phyloP scores from a whole-genome alignment of 805 yeast species.

The Yarrowia osloensis region DNA sequence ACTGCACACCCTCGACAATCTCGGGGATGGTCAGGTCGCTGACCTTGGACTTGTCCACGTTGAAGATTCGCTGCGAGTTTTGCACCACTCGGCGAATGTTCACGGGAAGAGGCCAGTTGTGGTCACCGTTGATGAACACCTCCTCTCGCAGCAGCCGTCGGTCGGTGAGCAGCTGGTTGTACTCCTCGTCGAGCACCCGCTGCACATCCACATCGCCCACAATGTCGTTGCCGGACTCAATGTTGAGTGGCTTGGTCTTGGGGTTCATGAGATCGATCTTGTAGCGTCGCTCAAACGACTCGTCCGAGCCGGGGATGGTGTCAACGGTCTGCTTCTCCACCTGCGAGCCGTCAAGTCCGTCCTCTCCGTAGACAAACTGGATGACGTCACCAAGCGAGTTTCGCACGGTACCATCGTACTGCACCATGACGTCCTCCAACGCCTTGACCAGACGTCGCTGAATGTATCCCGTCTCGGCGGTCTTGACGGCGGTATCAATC shows the following conservation, averaged over 20 bases:
- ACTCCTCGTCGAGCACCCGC: conserved; percentile 78
- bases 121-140: conserved; percentile 91
- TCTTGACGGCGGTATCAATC: conserved; percentile 98
- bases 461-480: conserved; percentile 98
- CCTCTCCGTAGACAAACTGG: conserved; percentile 97
- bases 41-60: conserved; percentile 84
- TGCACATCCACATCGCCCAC: conserved; percentile 87
- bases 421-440: conserved; percentile 95
- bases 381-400: conserved; percentile 95
- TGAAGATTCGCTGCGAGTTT: conserved; percentile 96
- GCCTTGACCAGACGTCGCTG: conserved; percentile 98
- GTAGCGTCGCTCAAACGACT: conserved; percentile 77
- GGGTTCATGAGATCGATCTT: conserved; percentile 77
- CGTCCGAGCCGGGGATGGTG: conserved; percentile 91
- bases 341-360: conserved; percentile 97
- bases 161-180: conserved; percentile 71
- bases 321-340: conserved; percentile 96
- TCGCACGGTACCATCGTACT: conserved; percentile 97
- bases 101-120: conserved; percentile 96
- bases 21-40: conserved; percentile 87
- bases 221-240: conserved; percentile 90
- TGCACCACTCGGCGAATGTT: conserved; percentile 94
- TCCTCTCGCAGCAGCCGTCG: conserved; percentile 75
- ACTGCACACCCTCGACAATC: conserved; percentile 69
- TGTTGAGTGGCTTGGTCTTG: conserved; percentile 63